Conservation (phyloP, 2,329 filamentous ascomycete species). For the Colletotrichum sojae region DNA sequence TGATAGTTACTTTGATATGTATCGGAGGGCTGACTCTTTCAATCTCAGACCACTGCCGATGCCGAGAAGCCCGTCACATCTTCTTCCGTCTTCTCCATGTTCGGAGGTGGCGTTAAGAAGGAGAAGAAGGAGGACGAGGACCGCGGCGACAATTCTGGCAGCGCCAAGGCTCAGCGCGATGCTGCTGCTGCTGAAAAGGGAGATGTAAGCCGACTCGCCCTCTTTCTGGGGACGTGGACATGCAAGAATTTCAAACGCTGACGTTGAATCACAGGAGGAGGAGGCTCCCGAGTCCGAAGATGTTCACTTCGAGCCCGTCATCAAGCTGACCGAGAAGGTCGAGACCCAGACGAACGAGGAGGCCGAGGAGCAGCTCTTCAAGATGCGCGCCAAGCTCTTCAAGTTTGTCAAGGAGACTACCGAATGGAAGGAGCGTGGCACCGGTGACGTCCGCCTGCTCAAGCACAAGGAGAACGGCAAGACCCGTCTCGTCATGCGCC, state of each 20-base stretch:
- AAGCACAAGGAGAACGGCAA: constrained; percentile 99
- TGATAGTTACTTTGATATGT: background rate
- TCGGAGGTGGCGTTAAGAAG: constrained; percentile 97
- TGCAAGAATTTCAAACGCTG: constrained; percentile 10
- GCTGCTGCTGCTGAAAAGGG: constrained; percentile 71
- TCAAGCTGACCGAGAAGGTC: constrained; percentile 95
- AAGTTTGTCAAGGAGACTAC: constrained; percentile 92
- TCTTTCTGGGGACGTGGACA: background rate
- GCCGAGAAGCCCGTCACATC: constrained; percentile 64
- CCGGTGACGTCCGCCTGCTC: constrained; percentile 93
- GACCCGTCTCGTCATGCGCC: constrained; percentile 97
- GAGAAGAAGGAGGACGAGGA: constrained; percentile 91
- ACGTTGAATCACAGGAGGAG: constrained; percentile 67
- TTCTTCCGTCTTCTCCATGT: constrained; percentile 94
- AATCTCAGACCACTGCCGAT: constrained; percentile 41
- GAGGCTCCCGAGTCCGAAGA: constrained; percentile 90
- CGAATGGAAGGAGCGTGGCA: constrained; percentile 99
- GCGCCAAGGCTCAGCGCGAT: constrained; percentile 83
- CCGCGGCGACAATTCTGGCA: constrained; percentile 88
- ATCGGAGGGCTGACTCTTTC: constrained; percentile 18
- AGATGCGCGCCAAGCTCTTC: constrained; percentile 99
- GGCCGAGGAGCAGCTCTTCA: constrained; percentile 96
- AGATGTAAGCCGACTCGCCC: constrained; percentile 63
- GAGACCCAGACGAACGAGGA: constrained; percentile 99
- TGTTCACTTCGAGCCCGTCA: constrained; percentile 97